These are phyloP conservation scores for Aspergillus carbonarius DNA, from an alignment of 2,329 filamentous ascomycete genomes.

Conservation along the genomic window DNA sequence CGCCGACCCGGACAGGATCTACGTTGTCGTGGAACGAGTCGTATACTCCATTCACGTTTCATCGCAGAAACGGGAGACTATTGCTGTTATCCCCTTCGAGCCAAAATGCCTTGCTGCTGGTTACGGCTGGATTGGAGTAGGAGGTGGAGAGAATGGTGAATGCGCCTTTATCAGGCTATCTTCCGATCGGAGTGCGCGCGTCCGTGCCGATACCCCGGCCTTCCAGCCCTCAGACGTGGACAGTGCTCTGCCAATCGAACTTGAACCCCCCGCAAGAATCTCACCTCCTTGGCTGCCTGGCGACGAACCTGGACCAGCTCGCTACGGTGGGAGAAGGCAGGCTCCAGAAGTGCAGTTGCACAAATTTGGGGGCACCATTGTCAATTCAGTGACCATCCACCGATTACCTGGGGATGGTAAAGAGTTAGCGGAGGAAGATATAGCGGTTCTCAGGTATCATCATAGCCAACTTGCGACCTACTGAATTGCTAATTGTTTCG, in stretches of 20 bases:
- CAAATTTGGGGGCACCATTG: slow-evolving; percentile 62
- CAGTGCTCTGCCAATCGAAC: slow-evolving; percentile 56
- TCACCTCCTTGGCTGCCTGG: slow-evolving; percentile 24
- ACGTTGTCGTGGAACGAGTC: slow-evolving; percentile 77
- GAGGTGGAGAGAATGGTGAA: slow-evolving; percentile 78
- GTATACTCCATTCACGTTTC: slow-evolving; percentile 70
- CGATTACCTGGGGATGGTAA: slow-evolving; percentile 48
- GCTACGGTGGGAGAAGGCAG: slow-evolving; percentile 20
- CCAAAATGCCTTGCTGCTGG: slow-evolving; percentile 85
- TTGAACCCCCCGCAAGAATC: slow-evolving; percentile 30
- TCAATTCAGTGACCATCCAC: slow-evolving; percentile 67
- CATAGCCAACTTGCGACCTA: slow-evolving; percentile 43
- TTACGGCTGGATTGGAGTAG: slow-evolving; percentile 85
- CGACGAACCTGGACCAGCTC: slow-evolving; percentile 20
- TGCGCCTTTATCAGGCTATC: slow-evolving; percentile 73
- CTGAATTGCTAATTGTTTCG: slow-evolving; percentile 55
- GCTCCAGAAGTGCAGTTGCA: slow-evolving; percentile 54
- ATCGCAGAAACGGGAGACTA: slow-evolving; percentile 69
- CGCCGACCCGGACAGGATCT: slow-evolving; percentile 72
- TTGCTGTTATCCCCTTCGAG: slow-evolving; percentile 68
- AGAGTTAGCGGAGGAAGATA: slow-evolving; percentile 53
- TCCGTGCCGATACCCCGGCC: slow-evolving; percentile 38
- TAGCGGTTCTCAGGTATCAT: slow-evolving; percentile 52
- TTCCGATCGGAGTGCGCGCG: slow-evolving; percentile 37
- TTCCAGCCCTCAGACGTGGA: slow-evolving; percentile 52